Percentiles rank a stretch among this genome's conserved stretches.
Conservation (phyloP, 768 basidiomycete species). For the Coprinellus micaceus region DNA sequence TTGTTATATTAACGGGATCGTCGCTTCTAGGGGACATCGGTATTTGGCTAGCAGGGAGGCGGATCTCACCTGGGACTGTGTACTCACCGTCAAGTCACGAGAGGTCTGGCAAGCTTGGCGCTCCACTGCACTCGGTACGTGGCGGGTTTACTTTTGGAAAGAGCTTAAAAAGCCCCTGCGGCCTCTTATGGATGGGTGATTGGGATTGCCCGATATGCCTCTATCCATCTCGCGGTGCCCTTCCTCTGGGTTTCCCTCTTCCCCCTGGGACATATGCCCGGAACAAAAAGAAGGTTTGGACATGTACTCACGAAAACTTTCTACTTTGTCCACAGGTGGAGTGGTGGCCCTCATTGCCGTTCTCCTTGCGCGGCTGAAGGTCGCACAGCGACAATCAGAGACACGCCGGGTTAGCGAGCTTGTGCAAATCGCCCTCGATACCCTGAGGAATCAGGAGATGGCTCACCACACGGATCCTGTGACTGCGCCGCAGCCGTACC, state of each 20-base stretch:
- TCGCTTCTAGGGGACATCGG: constrained; percentile 52
- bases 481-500: constrained; percentile 65
- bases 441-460: constrained; percentile 78
- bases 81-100: constrained; percentile 59
- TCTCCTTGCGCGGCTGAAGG: constrained; percentile 35
- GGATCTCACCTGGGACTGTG: constrained; percentile 63
- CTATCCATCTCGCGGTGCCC: constrained; percentile 10
- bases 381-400: constrained; percentile 54
- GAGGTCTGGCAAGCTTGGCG: constrained; percentile 71
- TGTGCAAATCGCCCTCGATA: constrained; percentile 76
- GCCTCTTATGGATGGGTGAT: constrained; percentile 16
- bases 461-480: constrained; percentile 81
- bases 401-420: constrained; percentile 64
- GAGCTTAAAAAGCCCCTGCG: background rate
- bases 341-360: constrained; percentile 25
- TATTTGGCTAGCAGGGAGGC: constrained; percentile 75
- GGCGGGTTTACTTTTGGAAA: background rate
- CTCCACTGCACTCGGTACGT: constrained; percentile 56
- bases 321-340: background rate
- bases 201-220: constrained; percentile 7
- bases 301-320: constrained; percentile 22
- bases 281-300: no score
- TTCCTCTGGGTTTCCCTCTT: constrained; percentile 11
- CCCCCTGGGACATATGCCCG: no score
- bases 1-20: constrained; percentile 11